Evolutionary conservation across 2,329 filamentous ascomycete species (phyloP), one percentile per base, ranked within the genome.

Genomic region (Aspergillus persii): DNA sequence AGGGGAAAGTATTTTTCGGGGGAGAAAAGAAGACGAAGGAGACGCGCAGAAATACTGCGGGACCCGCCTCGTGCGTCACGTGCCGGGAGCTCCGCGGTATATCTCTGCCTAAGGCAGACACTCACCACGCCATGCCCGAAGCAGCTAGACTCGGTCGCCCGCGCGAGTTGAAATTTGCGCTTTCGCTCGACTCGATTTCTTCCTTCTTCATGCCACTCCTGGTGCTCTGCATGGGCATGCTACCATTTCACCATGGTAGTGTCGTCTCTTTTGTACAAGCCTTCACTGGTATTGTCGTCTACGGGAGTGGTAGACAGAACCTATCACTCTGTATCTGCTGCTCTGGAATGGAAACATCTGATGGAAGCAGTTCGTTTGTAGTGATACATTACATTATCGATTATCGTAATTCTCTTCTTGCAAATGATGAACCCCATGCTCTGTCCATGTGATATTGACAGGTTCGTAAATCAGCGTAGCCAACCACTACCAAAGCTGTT

Each of bases 291-390:
- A 63, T 69, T 76, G 67, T 72, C 71, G 63, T 66, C 63, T 71
- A 67, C 72, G 71, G 80, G 84, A 82, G 86, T 84, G 87, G 83
- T 75, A 90, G 86, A 90, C 78, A 67, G 76, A 85, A 77, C 56
- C 63, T 71, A 76, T 85, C 88, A 82, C 86, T 87, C 87, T 88
- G 89, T 92, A 92, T 92, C 89, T 92, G 88, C 89, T 90, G 87
- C 89, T 87, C 87, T 90, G 84, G 89, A 47, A 92, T 87, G 77
- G 69, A 67, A 61, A 72, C 77, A 80, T 81, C 81, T 91, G 89
- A 91, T 85, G 86, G 87, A 87, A 79, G 89, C 87, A 82, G 89
- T 89, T 92, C 89, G 89, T 81, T 72, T 87, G 86, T 72, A 86
- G 87, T 84, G 87, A 86, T 84, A 91, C 87, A 91, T 76, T 72